These are phyloP conservation scores for Elsinoe batatas DNA, from an alignment of 2,329 filamentous ascomycete species.

Conservation along the genomic window DNA sequence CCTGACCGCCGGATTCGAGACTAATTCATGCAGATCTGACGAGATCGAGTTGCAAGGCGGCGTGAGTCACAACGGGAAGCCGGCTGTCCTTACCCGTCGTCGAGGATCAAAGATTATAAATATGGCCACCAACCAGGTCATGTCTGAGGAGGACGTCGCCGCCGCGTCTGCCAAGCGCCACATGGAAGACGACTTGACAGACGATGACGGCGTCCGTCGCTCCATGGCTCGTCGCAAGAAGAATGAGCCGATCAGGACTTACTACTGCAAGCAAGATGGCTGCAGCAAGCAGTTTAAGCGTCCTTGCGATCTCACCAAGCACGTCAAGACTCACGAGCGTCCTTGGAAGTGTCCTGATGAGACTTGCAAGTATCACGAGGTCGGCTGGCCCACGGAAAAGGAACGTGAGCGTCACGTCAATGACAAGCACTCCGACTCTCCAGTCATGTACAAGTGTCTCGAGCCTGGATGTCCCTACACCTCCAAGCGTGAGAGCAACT, in stretches of 20 bases:
- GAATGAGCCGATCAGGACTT: constrained; percentile 50
- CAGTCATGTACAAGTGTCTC: constrained; percentile 72
- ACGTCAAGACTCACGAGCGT: constrained; percentile 93
- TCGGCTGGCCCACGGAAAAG: constrained; percentile 95
- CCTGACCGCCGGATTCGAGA: neutral
- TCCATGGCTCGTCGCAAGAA: constrained; percentile 96
- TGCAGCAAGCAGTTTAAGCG: constrained; percentile 93
- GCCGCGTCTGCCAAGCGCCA: constrained; percentile 42
- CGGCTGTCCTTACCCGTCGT: constrained; percentile 73
- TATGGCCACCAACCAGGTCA: constrained; percentile 41
- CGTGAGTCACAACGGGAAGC: constrained; percentile 68
- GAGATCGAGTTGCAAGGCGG: constrained; percentile 74
- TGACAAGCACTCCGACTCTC: constrained; percentile 80
- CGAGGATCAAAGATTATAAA: constrained; percentile 73
- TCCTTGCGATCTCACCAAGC: constrained; percentile 94
- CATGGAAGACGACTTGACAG: constrained; percentile 54
- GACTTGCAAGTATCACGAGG: constrained; percentile 79
- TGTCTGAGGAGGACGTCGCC: constrained; percentile 48
- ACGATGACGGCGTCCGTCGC: constrained; percentile 73
- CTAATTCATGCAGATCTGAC: constrained; percentile 44
- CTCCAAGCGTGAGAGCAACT: constrained; percentile 92
- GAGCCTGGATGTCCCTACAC: constrained; percentile 63
- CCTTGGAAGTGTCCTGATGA: constrained; percentile 84
- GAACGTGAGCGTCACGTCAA: constrained; percentile 93
- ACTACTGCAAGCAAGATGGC: constrained; percentile 57